A percentile compares a stretch with the other conserved stretches of the same genome.
Evolutionary conservation across 768 basidiomycete species (phyloP).

Genomic region (Trametopsis cervina): DNA sequence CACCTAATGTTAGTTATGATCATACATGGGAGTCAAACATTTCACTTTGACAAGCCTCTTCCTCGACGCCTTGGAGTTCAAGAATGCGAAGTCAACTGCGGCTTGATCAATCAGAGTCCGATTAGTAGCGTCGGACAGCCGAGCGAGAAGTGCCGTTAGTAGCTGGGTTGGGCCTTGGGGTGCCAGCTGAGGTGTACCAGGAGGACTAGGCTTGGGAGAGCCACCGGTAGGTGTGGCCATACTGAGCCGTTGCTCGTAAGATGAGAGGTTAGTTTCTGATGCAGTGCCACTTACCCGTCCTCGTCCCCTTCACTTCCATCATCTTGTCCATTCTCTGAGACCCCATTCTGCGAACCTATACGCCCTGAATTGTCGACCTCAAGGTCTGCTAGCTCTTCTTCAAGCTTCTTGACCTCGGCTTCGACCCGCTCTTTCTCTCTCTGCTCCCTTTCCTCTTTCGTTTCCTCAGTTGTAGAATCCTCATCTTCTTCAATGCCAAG

Average conservation of each 20-base stretch:
- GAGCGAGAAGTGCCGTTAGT: constrained; percentile 82
- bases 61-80: constrained; percentile 94
- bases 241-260: constrained; percentile 15
- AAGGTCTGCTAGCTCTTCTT: constrained; percentile 70
- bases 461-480: constrained; percentile 22
- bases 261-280: background rate
- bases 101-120: constrained; percentile 85
- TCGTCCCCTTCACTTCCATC: constrained; percentile 32
- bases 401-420: constrained; percentile 68
- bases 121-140: constrained; percentile 92
- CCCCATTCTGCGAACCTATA: constrained; percentile 7
- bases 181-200: constrained; percentile 59
- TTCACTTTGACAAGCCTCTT: constrained; percentile 82
- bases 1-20: background rate
- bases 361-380: constrained; percentile 26
- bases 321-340: constrained; percentile 20
- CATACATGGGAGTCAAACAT: background rate
- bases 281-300: constrained; percentile 32
- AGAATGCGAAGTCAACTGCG: constrained; percentile 91
- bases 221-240: constrained; percentile 58
- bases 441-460: constrained; percentile 40
- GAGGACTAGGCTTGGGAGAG: constrained; percentile 54
- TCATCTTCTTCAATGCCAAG: constrained; percentile 55
- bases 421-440: constrained; percentile 52
- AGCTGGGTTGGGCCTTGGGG: constrained; percentile 92